Evolutionary conservation across 768 basidiomycete species (phyloP), one percentile per base, ranked within the genome.

Genomic region (Termitomyces sp.): DNA sequence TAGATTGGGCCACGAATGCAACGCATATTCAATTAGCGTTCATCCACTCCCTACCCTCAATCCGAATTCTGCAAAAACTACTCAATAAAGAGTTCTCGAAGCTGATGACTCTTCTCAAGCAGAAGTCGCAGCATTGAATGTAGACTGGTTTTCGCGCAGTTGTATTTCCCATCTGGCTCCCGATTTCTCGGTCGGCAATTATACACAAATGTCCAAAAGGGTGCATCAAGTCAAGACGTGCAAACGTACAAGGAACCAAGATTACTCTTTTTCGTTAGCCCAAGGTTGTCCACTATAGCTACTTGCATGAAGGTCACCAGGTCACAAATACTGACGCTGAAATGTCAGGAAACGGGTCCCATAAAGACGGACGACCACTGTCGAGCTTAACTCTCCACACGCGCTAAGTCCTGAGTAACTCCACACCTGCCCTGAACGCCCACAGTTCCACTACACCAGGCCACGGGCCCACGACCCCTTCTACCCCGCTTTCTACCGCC

Each of bases 241-340:
- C 50, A 63, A 57, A 63, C 62, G 59, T 63, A 63, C 62, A 63
- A 64, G 60, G 50, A 41, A 50, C 50, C 38, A 55, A 48, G 44
- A 56, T 64, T 58, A 64, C 60, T 44, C 63, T 64, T 55, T 50
- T 50, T 58, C 32, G 55, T 60, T 51, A 59, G 7, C 57, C 55
- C 51, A 47, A 63, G 53, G 53, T 56, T 56, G 57, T 49, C 54
- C 59, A 23, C 23, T 23, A 23, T 23, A 23, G 48, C 43, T 44
- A 50, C n/a, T 30, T 33, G 36, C 50, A 58, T 61, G 43, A 54
- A 55, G 61, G 63, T 62, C 61, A 64, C 58, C 61, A 61, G 61
- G 58, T 62, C 56, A 26, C 40, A 59, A 14, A 55, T 54, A 53
- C 57, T 57, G 52, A 52, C 58, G 46, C 60, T 51, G 38, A 40